Evolutionary conservation across 345 rosid genomes (phyloP).

Genomic region (Hibiscus trionum): DNA sequence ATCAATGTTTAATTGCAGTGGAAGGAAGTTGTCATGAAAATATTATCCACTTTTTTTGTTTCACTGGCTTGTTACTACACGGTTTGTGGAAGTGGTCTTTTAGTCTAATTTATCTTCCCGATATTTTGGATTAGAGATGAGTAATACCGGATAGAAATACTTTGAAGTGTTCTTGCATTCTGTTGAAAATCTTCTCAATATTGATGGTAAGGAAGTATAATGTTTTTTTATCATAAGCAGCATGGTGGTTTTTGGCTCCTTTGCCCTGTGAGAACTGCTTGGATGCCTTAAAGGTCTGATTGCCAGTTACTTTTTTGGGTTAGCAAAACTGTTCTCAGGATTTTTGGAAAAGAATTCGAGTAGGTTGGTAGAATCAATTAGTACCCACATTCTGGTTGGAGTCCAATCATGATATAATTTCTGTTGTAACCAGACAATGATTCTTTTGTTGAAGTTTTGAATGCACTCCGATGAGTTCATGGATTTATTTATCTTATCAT

Average conservation of each 20-base stretch:
- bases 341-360: not conserved
- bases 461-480: not conserved
- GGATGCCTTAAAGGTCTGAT: not conserved
- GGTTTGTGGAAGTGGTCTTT: not conserved
- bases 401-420: not conserved
- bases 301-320: not conserved
- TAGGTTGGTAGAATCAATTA: not conserved
- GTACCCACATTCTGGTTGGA: not conserved
- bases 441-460: not conserved
- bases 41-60: not conserved
- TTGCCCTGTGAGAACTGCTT: not conserved
- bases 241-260: not conserved
- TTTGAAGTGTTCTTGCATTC: not conserved
- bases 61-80: not conserved
- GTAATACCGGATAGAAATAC: not conserved
- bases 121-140: not conserved
- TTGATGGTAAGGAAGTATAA: not conserved
- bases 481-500: not conserved
- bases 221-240: not conserved
- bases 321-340: not conserved
- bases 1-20: not conserved
- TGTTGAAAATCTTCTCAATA: not conserved
- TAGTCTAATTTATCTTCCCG: not conserved
- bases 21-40: not conserved
- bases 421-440: not conserved